Base-by-base conservation (phyloP, 1,284 basidiomycete species). In the Earliella scabrosa region DNA sequence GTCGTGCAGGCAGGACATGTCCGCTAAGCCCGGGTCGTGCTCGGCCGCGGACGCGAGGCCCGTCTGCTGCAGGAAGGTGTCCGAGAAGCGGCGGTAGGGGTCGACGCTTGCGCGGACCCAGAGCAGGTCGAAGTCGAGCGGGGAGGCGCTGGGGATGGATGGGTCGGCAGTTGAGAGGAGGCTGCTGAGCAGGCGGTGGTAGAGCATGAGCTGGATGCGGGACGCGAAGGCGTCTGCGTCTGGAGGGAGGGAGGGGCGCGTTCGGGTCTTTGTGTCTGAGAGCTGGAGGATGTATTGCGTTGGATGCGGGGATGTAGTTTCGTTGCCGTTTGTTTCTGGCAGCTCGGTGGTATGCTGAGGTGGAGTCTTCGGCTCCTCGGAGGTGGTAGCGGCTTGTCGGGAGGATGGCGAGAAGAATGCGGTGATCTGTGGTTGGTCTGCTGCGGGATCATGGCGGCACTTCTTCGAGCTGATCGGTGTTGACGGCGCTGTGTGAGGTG, bases 181-280 rank as follows among this genome's bases (percentile, higher is more conserved):
- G 18, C 70, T 72, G 36, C 81, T 79, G 13, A 95, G 75, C 41
- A 95, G 81, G 46, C 86, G 86, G 66, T 87, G 83, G 71, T 95
- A 95, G 27, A 93, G 70, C 91, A 94, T 94, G 4, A 95, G 79
- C 69, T 95, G 93, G 18, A 93, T 73, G n/a, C 82, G 82, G 0
- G 92, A 83, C 0, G 85, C 73, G 14, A 83, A 66, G 0, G 85
- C 80, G 66, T 93, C 90, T 40, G 80, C 79, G 16, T 85, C 77
- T 9, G 75, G 69, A 0, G 93, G 93, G 2, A 94, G 59, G 7
- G 71, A 77, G 0, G 75, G 66, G 0, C 68, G 70, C 6, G 74
- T 76, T 18, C 93, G 82, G 7, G 92, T 93, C 70, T 95, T 95
- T 48, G 86, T 90, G 66, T 95, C 93, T 16, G 85, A 75, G 6